Evolutionary conservation across 2,329 filamentous ascomycete genomes (phyloP).

Genomic region (Trichophyton benhamiae): DNA sequence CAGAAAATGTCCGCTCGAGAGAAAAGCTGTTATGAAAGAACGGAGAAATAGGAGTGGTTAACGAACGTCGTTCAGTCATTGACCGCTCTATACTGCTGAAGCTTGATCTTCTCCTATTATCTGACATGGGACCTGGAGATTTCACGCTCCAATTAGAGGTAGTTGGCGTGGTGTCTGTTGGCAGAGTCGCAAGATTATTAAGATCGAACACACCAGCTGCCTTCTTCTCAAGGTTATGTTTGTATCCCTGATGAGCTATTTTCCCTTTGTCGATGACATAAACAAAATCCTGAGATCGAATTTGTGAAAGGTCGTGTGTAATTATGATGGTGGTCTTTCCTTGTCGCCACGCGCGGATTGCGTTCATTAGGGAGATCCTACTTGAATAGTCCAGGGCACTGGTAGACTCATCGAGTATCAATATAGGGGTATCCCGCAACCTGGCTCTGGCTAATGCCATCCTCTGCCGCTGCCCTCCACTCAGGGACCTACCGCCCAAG

Average conservation of each 20-base stretch:
- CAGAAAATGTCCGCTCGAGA: neutral
- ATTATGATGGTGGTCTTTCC: constrained; percentile 85
- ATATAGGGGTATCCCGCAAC: constrained; percentile 62
- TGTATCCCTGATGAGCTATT: constrained; percentile 58
- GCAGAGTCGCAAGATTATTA: neutral
- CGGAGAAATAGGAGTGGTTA: neutral
- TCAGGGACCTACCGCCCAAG: constrained; percentile 55
- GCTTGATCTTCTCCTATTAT: neutral
- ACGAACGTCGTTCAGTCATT: neutral
- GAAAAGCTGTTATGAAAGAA: neutral
- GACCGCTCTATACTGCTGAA: neutral
- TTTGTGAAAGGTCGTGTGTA: constrained; percentile 76
- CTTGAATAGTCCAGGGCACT: constrained; percentile 71
- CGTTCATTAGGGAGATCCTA: constrained; percentile 55
- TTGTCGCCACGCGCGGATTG: constrained; percentile 62
- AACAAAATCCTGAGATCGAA: constrained; percentile 59
- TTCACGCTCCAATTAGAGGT: neutral
- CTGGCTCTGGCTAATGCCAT: constrained; percentile 68
- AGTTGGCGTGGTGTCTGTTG: neutral
- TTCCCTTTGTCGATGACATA: constrained; percentile 63
- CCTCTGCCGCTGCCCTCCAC: constrained; percentile 74
- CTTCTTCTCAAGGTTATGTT: constrained; percentile 23
- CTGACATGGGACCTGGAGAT: neutral
- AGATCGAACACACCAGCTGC: neutral
- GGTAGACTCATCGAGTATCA: constrained; percentile 81